Evolutionary conservation across 2,329 filamentous ascomycete species (phyloP).

Genomic region (Alternaria arborescens): DNA sequence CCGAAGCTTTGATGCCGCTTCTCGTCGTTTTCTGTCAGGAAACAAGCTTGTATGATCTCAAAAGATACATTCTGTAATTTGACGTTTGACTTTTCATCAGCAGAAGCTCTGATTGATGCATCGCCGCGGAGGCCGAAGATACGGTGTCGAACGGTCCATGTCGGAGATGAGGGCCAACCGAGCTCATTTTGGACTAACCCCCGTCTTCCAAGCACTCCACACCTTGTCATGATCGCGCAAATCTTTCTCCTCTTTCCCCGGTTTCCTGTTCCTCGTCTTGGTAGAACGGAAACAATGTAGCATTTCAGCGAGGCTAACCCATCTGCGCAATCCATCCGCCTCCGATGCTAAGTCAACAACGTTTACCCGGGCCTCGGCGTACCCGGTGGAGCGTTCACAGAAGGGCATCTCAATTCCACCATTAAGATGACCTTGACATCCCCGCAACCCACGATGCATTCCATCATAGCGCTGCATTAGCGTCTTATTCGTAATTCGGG

Average conservation of each 20-base stretch:
- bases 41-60: not conserved
- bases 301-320: constrained; percentile 10
- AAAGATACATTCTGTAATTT: not conserved
- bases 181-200: not conserved
- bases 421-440: constrained; percentile 14
- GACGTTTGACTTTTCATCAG: not conserved
- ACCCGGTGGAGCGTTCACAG: constrained; percentile 11
- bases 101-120: constrained; percentile 1
- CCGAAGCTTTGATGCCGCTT: not conserved
- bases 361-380: constrained; percentile 21
- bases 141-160: constrained; percentile 1
- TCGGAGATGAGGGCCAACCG: not conserved
- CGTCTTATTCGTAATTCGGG: constrained; percentile 21
- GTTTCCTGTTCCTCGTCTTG: constrained; percentile 8
- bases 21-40: not conserved
- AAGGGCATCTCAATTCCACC: constrained; percentile 21
- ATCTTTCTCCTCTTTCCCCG: constrained; percentile 1
- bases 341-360: constrained; percentile 4
- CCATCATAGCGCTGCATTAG: constrained; percentile 21
- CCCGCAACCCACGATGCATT: constrained; percentile 15
- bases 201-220: constrained; percentile 1
- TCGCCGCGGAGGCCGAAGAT: not conserved
- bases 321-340: constrained; percentile 17
- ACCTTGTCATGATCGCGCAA: constrained; percentile 5
- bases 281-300: not conserved